Evolutionary conservation across 2,329 filamentous ascomycete genomes (phyloP).

Genomic region (Stemphylium lycopersici): DNA sequence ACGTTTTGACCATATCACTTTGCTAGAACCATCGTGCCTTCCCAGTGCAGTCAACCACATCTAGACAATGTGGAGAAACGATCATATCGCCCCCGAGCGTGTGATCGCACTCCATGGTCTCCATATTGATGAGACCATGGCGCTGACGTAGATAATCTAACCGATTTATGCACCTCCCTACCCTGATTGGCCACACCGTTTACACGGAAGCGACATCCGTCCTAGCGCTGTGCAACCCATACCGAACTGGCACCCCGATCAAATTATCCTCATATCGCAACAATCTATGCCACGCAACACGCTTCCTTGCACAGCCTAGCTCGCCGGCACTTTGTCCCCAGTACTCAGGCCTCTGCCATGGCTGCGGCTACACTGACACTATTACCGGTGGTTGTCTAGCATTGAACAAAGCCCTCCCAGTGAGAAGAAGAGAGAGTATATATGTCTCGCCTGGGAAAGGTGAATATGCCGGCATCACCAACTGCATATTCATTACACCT

Average conservation of each 20-base stretch:
- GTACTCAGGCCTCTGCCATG: background rate
- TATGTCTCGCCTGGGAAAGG: constrained; percentile 1
- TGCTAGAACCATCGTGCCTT: background rate
- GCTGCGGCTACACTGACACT: background rate
- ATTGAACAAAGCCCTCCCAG: background rate
- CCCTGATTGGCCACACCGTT: constrained; percentile 2
- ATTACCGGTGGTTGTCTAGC: constrained; percentile 1
- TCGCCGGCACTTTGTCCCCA: background rate
- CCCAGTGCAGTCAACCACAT: background rate
- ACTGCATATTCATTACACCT: constrained; percentile 1
- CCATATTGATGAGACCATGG: background rate
- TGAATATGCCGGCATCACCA: background rate
- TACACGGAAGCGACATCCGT: constrained; percentile 6
- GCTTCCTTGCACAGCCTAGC: background rate
- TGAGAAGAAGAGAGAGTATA: background rate
- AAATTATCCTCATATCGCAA: constrained; percentile 9
- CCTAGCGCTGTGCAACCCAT: constrained; percentile 1
- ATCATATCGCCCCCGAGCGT: background rate
- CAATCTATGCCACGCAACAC: constrained; percentile 9
- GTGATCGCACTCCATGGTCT: background rate
- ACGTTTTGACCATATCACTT: no score
- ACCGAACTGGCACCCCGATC: background rate
- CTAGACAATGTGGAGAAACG: background rate
- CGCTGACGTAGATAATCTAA: constrained; percentile 13
- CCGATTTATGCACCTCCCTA: background rate